These are phyloP conservation scores for Calonectria montana DNA, from an alignment of 2,329 filamentous ascomycete species.

Conservation along the genomic window DNA sequence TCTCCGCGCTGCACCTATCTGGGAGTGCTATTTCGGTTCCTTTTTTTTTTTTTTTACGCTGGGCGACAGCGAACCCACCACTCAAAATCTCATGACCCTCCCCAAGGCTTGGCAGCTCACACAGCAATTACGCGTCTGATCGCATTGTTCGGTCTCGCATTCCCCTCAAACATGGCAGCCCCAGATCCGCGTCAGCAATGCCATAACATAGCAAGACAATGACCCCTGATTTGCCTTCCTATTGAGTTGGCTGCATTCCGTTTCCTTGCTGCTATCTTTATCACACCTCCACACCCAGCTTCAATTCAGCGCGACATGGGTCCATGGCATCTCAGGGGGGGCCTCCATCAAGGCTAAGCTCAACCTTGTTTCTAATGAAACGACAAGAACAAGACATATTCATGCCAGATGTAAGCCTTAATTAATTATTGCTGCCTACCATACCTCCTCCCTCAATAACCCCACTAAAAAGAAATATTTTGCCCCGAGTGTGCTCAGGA, in stretches of 20 bases:
- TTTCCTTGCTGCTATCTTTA: constrained; percentile 5
- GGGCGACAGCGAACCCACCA: background rate
- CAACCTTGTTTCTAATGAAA: constrained; percentile 1
- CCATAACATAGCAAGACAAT: background rate
- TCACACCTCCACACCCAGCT: background rate
- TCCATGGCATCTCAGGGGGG: background rate
- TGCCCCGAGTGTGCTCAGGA: no score
- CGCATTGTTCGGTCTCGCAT: constrained; percentile 4
- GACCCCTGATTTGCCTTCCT: background rate
- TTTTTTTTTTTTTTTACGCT: background rate
- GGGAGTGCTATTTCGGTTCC: background rate
- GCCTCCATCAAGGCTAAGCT: background rate
- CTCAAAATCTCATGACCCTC: background rate
- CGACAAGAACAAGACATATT: background rate
- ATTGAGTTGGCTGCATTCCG: background rate
- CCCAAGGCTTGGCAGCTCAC: background rate
- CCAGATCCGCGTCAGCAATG: constrained; percentile 1
- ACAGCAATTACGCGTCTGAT: constrained; percentile 8
- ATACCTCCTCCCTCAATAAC: no score
- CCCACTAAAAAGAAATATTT: background rate
- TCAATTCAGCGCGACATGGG: background rate
- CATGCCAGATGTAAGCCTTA: background rate
- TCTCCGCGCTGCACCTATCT: background rate
- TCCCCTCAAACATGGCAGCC: constrained; percentile 1
- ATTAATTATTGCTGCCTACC: background rate